A percentile compares a stretch with the other conserved stretches of the same genome.
Conservation (phyloP, 495 filamentous ascomycete species). For the Lasiosphaeria miniovina region DNA sequence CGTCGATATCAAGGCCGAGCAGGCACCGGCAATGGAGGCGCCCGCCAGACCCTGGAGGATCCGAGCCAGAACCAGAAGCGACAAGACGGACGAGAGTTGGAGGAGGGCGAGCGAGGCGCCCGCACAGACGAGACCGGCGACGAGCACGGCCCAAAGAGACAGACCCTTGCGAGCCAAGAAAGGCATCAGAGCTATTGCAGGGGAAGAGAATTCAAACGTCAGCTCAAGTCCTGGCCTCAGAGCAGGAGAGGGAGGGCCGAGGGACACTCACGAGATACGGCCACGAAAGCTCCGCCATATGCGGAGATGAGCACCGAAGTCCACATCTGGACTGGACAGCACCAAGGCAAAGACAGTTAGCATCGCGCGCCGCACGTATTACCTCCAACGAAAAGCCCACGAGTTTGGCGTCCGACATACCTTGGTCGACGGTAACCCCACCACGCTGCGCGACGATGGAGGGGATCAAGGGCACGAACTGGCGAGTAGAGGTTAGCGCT, state of each 20-base stretch:
- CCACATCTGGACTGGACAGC: constrained; percentile 25
- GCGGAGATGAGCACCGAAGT: constrained; percentile 27
- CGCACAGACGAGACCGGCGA: constrained; percentile 21
- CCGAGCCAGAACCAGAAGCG: constrained; percentile 21
- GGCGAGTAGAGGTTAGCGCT: neutral
- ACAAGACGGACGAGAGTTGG: constrained; percentile 18
- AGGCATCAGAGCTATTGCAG: constrained; percentile 20
- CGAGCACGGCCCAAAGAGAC: constrained; percentile 11
- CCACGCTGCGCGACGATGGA: constrained; percentile 20
- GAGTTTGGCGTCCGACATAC: constrained; percentile 2
- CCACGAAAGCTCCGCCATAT: constrained; percentile 28
- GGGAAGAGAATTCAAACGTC: neutral
- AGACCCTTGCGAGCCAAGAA: constrained; percentile 18
- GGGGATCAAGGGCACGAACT: constrained; percentile 28
- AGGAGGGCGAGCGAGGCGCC: constrained; percentile 22
- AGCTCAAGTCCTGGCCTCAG: neutral
- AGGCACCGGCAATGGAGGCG: constrained; percentile 21
- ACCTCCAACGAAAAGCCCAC: neutral
- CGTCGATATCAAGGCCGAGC: constrained; percentile 16
- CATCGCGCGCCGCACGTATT: neutral
- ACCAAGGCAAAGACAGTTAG: neutral
- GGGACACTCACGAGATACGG: constrained; percentile 24
- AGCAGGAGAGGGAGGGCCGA: neutral
- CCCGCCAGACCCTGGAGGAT: constrained; percentile 27
- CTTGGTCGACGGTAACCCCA: constrained; percentile 19